Base-by-base conservation (phyloP, 2,329 filamentous ascomycete genomes). In the Aspergillus luchuensis region DNA sequence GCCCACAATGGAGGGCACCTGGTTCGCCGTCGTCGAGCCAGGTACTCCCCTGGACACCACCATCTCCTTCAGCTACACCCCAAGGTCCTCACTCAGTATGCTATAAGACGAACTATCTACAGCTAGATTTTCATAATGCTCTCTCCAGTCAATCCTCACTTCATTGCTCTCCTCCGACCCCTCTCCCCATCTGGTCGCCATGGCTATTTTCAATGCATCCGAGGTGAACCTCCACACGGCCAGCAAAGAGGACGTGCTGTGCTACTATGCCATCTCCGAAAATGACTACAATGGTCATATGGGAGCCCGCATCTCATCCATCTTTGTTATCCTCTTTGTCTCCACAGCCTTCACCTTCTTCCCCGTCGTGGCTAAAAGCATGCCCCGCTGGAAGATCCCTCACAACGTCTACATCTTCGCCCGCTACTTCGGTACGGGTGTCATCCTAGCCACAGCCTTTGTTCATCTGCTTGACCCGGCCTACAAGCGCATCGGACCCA, bases 371-470 rank as follows among this genome's bases (percentile, higher is more conserved):
- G 58, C 61, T 3, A 61, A 58, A 28, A 38, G 58, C 5, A 41
- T 50, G 19, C 58, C 61, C 2, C 28, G 56, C 7, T 45, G 59
- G 21, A 53, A 61, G 23, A 63, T 63, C 21, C 61, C 61, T 4
- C 55, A 51, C 13, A 51, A 56, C 19, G 55, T 61, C n/a, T 63
- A 63, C 41, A 21, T 63, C 8, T 63, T 63, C 15, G 61, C 61
- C 5, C 61, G 61, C 5, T 63, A 63, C 58, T 63, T 63, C 38
- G 61, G 61, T 11, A 54, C 61, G 8, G 61, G 61, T 7, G 61
- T 63, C 39, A 63, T 63, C 39, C 19, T 63, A 33, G 61, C 61
- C 36, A 63, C 61, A 4, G 61, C 61, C n/a, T 63, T 63, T 13
- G 43, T 63, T 38, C 61, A 63, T 23, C 61, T 63, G 0, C 61